phyloP scores from a whole-genome alignment of 768 basidiomycete genomes.

The Artomyces pyxidatus region DNA sequence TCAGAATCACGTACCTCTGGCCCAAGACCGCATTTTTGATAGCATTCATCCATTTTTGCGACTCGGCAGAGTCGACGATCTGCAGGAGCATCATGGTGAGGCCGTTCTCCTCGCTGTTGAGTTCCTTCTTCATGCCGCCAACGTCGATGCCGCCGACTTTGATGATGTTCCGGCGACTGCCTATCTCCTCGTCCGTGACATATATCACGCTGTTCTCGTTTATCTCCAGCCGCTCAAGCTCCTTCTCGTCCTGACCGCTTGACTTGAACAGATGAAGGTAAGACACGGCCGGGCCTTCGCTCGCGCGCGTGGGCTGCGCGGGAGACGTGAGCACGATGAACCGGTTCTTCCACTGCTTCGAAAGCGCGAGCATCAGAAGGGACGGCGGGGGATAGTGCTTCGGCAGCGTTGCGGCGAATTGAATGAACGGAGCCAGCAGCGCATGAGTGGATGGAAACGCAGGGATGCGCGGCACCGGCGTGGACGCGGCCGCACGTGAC shows the following conservation, averaged over 20 bases:
- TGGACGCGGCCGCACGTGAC: constrained; percentile 1
- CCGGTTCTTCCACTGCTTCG: constrained; percentile 65
- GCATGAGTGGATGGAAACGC: constrained; percentile 54
- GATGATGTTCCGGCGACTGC: constrained; percentile 44
- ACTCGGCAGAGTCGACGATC: constrained; percentile 49
- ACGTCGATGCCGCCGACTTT: constrained; percentile 62
- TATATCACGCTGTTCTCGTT: constrained; percentile 72
- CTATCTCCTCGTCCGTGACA: constrained; percentile 49
- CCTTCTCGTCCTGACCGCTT: constrained; percentile 47
- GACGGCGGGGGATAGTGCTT: constrained; percentile 63
- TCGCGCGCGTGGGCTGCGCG: constrained; percentile 9
- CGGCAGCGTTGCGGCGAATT: constrained; percentile 46
- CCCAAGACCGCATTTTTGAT: constrained; percentile 68
- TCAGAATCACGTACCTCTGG: constrained; percentile 44
- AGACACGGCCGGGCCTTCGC: constrained; percentile 32
- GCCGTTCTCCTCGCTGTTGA: constrained; percentile 36
- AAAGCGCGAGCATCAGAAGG: constrained; percentile 62
- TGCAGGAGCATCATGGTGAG: constrained; percentile 66
- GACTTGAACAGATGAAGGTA: constrained; percentile 74
- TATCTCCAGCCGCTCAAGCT: constrained; percentile 69
- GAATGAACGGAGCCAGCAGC: constrained; percentile 42
- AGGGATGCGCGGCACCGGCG: constrained; percentile 30
- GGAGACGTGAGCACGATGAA: constrained; percentile 45
- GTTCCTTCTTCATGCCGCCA: constrained; percentile 30
- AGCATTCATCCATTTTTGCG: constrained; percentile 67